Evolutionary conservation across 2,329 filamentous ascomycete species (phyloP), one percentile per base, ranked within the genome.

Genomic region (Fonsecaea pedrosoi): DNA sequence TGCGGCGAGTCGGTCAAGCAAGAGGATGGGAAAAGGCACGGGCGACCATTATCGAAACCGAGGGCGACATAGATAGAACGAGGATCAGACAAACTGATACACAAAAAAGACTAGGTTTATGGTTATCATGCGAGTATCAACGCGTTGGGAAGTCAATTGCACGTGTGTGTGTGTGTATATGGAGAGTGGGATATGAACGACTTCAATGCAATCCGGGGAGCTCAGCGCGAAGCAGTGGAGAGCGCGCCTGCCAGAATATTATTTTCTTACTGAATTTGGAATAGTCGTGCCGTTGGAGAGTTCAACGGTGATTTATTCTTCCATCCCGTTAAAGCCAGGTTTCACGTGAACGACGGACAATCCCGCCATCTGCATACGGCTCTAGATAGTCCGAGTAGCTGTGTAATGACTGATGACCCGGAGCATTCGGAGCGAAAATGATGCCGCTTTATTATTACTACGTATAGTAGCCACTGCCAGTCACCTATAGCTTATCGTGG

Each of bases 371-470:
- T 25, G 25, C 5, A n/a, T 6, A 21, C 34, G 32, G 34, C 21
- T 58, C 25, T n/a, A 25, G 40, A 30, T 45, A 34, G 18, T 30
- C n/a, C 34, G 50, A 37, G 21, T 30, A 34, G 3, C 60, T 15
- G 37, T 63, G 15, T 40, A 37, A 25, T 64, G 25, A 56, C 53
- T 55, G 60, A 56, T 50, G 25, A 34, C 50, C 37, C 53, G 59
- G 59, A 61, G 34, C 30, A 40, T 13, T 21, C 42, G 59, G 32
- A 54, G 45, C 8, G 4, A 12, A 32, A 15, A 35, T 25, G n/a
- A 18, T 45, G 32, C 57, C 57, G 57, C 57, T 18, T 35, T 32
- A 42, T 18, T 4, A 25, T 13, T 13, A n/a, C 32, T 13, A 10
- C 45, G 45, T 50, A 50, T 50, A 50, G 45, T 10, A 25, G 10